Evolutionary conservation across 2,329 filamentous ascomycete species (phyloP).

Genomic region (Botryotinia convoluta): DNA sequence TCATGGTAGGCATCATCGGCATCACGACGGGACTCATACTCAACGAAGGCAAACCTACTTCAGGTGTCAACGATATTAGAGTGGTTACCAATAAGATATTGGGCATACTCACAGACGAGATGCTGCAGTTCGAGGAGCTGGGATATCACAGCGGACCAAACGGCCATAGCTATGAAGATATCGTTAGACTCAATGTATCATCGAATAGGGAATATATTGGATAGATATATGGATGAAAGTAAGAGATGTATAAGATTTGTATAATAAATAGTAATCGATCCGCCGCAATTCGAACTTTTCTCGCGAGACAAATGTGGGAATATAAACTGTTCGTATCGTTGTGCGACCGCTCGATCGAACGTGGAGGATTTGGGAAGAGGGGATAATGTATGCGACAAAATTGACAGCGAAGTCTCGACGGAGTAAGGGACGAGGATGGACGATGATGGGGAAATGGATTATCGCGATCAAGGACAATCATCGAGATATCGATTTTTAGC

Average conservation of each 20-base stretch:
- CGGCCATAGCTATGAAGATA: constrained; percentile 75
- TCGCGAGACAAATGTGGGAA: constrained; percentile 33
- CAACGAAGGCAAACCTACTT: constrained; percentile 89
- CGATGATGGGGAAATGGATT: constrained; percentile 40
- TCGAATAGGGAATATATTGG: constrained; percentile 28
- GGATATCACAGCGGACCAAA: constrained; percentile 97
- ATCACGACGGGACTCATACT: constrained; percentile 97
- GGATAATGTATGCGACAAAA: constrained; percentile 43
- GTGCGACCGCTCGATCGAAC: constrained; percentile 43
- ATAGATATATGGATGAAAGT: constrained; percentile 28
- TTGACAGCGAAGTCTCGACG: constrained; percentile 46
- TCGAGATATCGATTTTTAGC: constrained; percentile 49
- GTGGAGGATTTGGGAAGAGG: constrained; percentile 29
- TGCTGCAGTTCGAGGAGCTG: constrained; percentile 86
- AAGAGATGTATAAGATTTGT: constrained; percentile 30
- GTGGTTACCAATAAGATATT: constrained; percentile 28
- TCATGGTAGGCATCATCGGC: constrained; percentile 99
- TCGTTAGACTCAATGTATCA: constrained; percentile 31
- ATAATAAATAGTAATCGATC: constrained; percentile 29
- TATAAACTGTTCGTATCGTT: constrained; percentile 35
- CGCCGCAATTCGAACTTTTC: constrained; percentile 31
- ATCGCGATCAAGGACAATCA: constrained; percentile 41
- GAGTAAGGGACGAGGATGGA: constrained; percentile 30
- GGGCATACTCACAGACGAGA: constrained; percentile 80
- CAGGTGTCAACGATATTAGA: constrained; percentile 40